Evolutionary conservation across 441 rosid genomes (phyloP).

Genomic region (Breynia disticha): DNA sequence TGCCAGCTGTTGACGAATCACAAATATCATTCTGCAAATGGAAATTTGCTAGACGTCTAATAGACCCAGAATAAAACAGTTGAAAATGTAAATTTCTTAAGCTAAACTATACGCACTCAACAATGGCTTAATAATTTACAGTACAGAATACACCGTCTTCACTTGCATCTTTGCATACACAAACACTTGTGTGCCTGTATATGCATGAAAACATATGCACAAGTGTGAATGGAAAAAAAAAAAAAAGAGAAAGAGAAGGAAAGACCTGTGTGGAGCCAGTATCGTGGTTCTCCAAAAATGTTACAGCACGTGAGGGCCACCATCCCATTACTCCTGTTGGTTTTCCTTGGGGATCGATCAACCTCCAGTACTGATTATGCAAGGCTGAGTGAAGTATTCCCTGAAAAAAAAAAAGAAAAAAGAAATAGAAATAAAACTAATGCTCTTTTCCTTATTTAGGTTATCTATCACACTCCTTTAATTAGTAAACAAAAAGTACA

Average conservation of each 20-base stretch:
- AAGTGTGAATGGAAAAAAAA: not conserved
- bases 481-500: too few relatives aligned
- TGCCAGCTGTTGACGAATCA: too few relatives aligned
- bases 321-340: constrained; percentile 54
- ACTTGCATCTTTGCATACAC: too few relatives aligned
- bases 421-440: not conserved
- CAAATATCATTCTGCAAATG: too few relatives aligned
- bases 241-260: constrained; percentile 6
- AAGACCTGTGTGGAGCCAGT: constrained; percentile 47
- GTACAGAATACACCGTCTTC: too few relatives aligned
- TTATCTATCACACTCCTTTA: too few relatives aligned
- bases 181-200: not conserved
- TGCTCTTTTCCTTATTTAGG: not conserved
- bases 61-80: too few relatives aligned
- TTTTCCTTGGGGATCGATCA: constrained; percentile 44
- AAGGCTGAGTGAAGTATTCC: constrained; percentile 45
- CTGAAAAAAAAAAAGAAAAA: constrained; percentile 12
- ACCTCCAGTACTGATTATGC: constrained; percentile 40
- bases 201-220: not conserved
- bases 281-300: constrained; percentile 46
- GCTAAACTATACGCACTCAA: too few relatives aligned
- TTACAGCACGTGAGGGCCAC: constrained; percentile 51
- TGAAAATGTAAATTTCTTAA: too few relatives aligned
- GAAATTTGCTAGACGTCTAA: too few relatives aligned
- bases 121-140: too few relatives aligned